Evolutionary conservation across 768 basidiomycete species (phyloP).

Genomic region (Lactarius quietus): DNA sequence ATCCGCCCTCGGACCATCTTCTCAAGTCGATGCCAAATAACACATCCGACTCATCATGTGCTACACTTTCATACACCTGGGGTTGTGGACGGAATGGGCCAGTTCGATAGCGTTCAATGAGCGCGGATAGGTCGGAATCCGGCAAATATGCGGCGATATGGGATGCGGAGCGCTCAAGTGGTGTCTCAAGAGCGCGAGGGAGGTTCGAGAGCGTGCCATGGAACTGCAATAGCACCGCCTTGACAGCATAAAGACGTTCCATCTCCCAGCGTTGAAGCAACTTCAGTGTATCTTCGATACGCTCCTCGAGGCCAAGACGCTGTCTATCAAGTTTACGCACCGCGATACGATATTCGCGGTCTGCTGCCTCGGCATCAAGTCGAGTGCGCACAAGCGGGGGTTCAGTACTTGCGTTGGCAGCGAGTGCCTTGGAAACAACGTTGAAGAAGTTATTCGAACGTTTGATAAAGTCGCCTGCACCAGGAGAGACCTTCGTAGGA

Average conservation of each 20-base stretch:
- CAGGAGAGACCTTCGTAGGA: constrained; percentile 37
- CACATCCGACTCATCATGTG: constrained; percentile 80
- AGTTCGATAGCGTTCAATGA: constrained; percentile 90
- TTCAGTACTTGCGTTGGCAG: constrained; percentile 46
- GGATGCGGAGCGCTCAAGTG: constrained; percentile 66
- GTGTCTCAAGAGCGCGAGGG: constrained; percentile 60
- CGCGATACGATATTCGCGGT: constrained; percentile 71
- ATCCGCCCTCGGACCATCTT: constrained; percentile 86
- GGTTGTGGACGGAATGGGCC: constrained; percentile 88
- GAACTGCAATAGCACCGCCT: constrained; percentile 87
- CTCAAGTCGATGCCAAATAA: constrained; percentile 90
- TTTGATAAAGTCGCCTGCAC: constrained; percentile 59
- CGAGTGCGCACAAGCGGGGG: constrained; percentile 68
- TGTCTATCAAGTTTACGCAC: constrained; percentile 83
- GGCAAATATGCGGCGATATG: constrained; percentile 84
- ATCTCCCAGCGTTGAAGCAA: constrained; percentile 79
- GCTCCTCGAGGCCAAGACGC: constrained; percentile 81
- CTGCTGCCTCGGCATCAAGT: constrained; percentile 76
- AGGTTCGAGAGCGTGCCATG: constrained; percentile 75
- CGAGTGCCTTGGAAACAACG: constrained; percentile 70
- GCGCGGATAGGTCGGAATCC: constrained; percentile 77
- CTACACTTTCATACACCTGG: constrained; percentile 81
- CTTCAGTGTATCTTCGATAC: constrained; percentile 79
- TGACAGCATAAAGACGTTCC: constrained; percentile 78
- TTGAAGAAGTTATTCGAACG: constrained; percentile 66